Evolutionary conservation across 108 stramenopile species (phyloP), one percentile per base, ranked within the genome.

Genomic region (Discostella pseudostelligera): DNA sequence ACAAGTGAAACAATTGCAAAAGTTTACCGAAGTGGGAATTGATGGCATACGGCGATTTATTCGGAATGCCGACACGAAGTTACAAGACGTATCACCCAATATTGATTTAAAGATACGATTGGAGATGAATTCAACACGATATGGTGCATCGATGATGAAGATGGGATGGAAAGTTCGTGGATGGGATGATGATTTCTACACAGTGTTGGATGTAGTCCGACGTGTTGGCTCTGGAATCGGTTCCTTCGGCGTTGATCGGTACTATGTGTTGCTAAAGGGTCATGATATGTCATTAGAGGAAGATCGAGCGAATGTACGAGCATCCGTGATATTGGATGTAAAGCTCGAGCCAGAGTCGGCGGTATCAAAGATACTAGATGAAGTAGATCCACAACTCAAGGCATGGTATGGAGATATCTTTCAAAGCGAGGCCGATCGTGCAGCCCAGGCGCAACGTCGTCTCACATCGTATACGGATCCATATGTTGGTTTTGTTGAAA

Each of bases 391-490:
- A 21, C 62, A 55, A 9, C 68, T 79, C 3, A 44, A 21, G 29
- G 75, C 86, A 5, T 87, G 86, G 86, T 87, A 84, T 42, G 51
- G 53, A 3, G 42, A 62, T 37, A 61, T 84, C 75, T 87, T 87
- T 69, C 19, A 43, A 5, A 76, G 82, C 42, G 79, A 76, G 2
- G 86, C 86, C 16, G 79, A 70, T 13, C 62, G 83, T 16, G 78
- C 71, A 9, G 79, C 80, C 11, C 64, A 65, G 48, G 86, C 74
- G 12, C 83, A 87, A 62, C 79, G 81, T 12, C 55, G 54, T 0
- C 62, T 87, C 16, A 87, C 86, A 13, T 87, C 86, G 13, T 84
- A 56, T 54, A 77, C 81, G 17, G 86, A 87, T 54, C 86, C 86
- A 13, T 87, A 59, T 57, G 68, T 72, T 25, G 86, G 86, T 3